Percentiles rank a stretch among this genome's conserved stretches.
These are phyloP conservation scores for Prinsepia uniflora DNA, from an alignment of 306 rosid species.

Conservation along the genomic window DNA sequence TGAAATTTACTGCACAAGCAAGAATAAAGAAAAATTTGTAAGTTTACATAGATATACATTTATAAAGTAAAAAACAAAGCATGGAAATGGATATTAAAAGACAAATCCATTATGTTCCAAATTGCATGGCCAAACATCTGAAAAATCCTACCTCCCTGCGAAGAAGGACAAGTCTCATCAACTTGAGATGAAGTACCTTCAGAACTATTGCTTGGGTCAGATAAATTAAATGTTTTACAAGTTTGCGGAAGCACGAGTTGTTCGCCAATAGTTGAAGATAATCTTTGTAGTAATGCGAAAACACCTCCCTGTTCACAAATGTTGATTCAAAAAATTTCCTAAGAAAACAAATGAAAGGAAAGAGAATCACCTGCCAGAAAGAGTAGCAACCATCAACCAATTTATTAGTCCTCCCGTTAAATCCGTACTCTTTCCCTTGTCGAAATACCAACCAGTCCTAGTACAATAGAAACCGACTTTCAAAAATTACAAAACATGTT, in stretches of 20 bases:
- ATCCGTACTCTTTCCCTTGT: background rate
- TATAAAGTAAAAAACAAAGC: too few species aligned
- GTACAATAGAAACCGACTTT: background rate
- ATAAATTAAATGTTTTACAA: too few species aligned
- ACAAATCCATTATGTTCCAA: too few species aligned
- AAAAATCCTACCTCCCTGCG: too few species aligned
- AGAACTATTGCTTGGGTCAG: background rate
- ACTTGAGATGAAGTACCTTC: too few species aligned
- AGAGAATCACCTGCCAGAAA: background rate
- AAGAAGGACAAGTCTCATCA: too few species aligned
- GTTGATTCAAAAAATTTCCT: too few species aligned
- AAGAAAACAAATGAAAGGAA: background rate
- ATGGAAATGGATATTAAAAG: too few species aligned
- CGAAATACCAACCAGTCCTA: background rate
- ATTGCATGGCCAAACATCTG: too few species aligned
- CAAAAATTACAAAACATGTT: background rate
- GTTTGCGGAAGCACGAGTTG: background rate
- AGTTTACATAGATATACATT: too few species aligned
- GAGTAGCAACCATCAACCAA: background rate
- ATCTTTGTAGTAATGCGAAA: background rate
- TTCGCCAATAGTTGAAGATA: background rate
- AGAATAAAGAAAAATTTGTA: background rate
- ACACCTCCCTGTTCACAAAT: background rate
- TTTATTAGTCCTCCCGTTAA: background rate
- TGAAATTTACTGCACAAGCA: constrained; percentile 12